Percentiles rank a stretch among this genome's conserved stretches.
Conservation (phyloP, 2,329 filamentous ascomycete species). For the Phoma sp. region DNA sequence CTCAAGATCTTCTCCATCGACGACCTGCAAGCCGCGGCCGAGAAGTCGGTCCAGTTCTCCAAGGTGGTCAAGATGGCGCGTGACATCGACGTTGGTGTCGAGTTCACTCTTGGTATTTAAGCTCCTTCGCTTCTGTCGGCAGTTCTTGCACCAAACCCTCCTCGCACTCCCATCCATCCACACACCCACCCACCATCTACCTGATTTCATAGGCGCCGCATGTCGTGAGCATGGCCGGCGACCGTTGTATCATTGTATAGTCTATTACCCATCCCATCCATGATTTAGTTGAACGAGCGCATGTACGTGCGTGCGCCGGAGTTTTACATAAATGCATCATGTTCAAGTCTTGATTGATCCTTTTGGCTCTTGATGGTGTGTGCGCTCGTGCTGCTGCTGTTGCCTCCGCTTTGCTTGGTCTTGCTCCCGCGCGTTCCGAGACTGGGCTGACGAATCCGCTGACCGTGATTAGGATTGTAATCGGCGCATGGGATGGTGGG, state of each 20-base stretch:
- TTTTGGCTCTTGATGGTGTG: neutral
- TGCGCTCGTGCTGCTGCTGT: neutral
- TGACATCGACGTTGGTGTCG: conserved; percentile 93
- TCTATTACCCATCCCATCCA: conserved; percentile 18
- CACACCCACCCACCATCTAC: neutral
- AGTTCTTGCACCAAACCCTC: neutral
- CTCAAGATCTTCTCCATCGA: conserved; percentile 99
- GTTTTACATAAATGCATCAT: conserved; percentile 25
- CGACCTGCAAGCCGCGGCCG: conserved; percentile 93
- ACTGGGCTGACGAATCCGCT: neutral
- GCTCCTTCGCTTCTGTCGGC: conserved; percentile 14
- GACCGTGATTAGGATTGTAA: neutral
- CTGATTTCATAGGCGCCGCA: neutral
- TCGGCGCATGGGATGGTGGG: neutral
- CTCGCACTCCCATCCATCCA: neutral
- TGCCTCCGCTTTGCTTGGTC: neutral
- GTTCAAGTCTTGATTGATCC: conserved; percentile 8
- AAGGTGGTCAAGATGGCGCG: conserved; percentile 99
- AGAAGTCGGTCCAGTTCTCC: conserved; percentile 98
- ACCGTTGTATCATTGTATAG: conserved; percentile 23
- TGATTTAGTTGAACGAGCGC: conserved; percentile 10
- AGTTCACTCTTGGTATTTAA: conserved; percentile 74
- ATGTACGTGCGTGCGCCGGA: neutral
- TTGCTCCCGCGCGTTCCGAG: neutral
- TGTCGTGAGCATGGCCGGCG: neutral